Percentiles rank a stretch among this genome's conserved stretches.
These are phyloP conservation scores for Immersiporthe knoxdaviesiana DNA, from an alignment of 2,329 filamentous ascomycete genomes.

Conservation along the genomic window DNA sequence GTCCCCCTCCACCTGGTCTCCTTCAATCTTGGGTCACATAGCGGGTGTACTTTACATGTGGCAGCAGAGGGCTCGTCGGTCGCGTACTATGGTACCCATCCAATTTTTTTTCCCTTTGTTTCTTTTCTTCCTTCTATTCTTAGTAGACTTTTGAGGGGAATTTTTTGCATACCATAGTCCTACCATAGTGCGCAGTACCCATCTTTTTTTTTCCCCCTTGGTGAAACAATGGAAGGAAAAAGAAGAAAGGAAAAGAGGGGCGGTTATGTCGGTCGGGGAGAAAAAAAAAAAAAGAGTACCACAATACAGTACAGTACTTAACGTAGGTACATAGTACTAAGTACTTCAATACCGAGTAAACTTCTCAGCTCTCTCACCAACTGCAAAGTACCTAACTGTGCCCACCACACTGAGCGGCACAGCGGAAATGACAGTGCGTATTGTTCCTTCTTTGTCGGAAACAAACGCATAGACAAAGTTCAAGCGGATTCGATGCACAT, in stretches of 20 bases:
- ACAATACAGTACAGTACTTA: too few species aligned
- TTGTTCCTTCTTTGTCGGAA: neutral
- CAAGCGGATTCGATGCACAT: neutral
- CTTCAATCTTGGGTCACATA: neutral
- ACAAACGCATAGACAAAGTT: neutral
- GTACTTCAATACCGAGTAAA: too few species aligned
- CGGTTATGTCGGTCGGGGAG: neutral
- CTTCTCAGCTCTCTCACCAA: too few species aligned
- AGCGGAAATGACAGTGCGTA: neutral
- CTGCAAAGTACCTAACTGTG: neutral
- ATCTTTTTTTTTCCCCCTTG: neutral
- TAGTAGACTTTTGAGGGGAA: neutral
- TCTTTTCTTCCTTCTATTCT: neutral
- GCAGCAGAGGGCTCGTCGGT: neutral
- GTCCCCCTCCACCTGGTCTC: slow-evolving; percentile 10
- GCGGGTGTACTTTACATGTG: slow-evolving; percentile 5
- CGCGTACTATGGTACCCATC: neutral
- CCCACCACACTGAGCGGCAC: neutral
- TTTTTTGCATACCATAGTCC: neutral
- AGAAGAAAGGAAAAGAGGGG: neutral
- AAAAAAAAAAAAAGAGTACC: too few species aligned
- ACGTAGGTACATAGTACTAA: too few species aligned
- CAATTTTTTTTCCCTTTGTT: neutral
- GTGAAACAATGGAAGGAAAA: neutral
- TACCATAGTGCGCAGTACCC: too few species aligned